phyloP scores from a whole-genome alignment of 306 rosid species.

The Adenanthera pavonina region DNA sequence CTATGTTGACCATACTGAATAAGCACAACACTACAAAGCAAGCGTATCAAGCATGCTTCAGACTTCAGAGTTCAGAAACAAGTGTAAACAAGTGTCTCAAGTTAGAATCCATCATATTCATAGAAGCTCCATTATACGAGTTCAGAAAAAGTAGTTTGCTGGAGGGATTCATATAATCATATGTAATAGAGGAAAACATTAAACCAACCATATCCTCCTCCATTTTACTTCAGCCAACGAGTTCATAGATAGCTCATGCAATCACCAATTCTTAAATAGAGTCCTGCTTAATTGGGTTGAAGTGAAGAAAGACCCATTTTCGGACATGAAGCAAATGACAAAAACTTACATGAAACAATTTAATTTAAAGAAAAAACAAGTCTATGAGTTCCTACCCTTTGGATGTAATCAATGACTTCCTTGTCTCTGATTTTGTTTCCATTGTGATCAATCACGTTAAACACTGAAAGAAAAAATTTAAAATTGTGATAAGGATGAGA shows the following conservation, averaged over 20 bases:
- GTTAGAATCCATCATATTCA: neutral
- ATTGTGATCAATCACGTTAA: conserved; percentile 73
- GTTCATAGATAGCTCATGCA: neutral
- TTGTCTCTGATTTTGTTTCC: conserved; percentile 87
- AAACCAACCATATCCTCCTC: neutral
- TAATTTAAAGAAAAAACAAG: conserved; percentile 4
- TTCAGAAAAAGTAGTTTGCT: neutral
- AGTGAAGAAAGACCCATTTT: neutral
- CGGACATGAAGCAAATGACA: neutral
- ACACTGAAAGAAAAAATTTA: conserved; percentile 58
- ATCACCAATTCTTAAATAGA: conserved; percentile 7
- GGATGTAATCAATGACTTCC: conserved; percentile 79
- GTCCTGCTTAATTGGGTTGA: conserved; percentile 25
- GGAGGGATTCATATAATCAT: neutral
- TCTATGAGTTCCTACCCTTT: conserved; percentile 61
- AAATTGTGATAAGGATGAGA: conserved; percentile 29
- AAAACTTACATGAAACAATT: conserved; percentile 32
- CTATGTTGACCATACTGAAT: neutral
- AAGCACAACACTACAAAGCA: neutral
- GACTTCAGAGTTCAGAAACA: conserved; percentile 13
- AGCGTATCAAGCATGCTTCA: neutral
- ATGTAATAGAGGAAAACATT: neutral
- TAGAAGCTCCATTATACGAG: neutral
- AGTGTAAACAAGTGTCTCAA: neutral
- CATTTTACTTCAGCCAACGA: neutral